phyloP scores from a whole-genome alignment of 805 yeast species.

The Brettanomyces bruxellensis region DNA sequence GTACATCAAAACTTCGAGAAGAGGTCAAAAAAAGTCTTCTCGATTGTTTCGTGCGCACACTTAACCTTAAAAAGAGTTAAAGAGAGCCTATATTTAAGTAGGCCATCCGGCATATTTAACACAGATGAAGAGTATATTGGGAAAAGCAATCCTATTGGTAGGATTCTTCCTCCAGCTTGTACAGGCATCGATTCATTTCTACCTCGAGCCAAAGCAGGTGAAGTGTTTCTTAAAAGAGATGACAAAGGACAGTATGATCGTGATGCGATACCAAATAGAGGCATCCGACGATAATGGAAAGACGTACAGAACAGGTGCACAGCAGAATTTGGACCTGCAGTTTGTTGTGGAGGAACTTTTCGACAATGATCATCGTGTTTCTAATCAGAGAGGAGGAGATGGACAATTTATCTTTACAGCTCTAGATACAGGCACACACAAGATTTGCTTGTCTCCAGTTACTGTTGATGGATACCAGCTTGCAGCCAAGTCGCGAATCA shows the following conservation, averaged over 20 bases:
- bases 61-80: too few relatives aligned
- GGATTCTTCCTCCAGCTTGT: constrained; percentile 1
- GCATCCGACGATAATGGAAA: constrained; percentile 18
- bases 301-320: constrained; percentile 1
- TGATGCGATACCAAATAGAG: constrained; percentile 42
- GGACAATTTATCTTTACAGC: constrained; percentile 73
- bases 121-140: too few relatives aligned
- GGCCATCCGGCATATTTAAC: too few relatives aligned
- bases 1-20: background rate
- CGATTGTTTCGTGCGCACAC: too few relatives aligned
- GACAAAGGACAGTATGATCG: constrained; percentile 37
- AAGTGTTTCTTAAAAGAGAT: constrained; percentile 52
- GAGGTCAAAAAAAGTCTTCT: background rate
- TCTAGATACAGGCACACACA: constrained; percentile 76
- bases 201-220: constrained; percentile 40
- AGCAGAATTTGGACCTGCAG: constrained; percentile 9
- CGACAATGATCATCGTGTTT: constrained; percentile 75
- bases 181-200: constrained; percentile 33
- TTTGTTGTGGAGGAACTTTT: constrained; percentile 49
- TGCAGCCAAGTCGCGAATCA: constrained; percentile 45
- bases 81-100: too few relatives aligned
- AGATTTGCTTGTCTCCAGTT: constrained; percentile 54
- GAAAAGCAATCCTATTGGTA: too few relatives aligned
- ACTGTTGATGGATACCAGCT: constrained; percentile 25
- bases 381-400: constrained; percentile 51